phyloP scores from a whole-genome alignment of 2,329 filamentous ascomycete species.

The Macrophomina phaseolina region DNA sequence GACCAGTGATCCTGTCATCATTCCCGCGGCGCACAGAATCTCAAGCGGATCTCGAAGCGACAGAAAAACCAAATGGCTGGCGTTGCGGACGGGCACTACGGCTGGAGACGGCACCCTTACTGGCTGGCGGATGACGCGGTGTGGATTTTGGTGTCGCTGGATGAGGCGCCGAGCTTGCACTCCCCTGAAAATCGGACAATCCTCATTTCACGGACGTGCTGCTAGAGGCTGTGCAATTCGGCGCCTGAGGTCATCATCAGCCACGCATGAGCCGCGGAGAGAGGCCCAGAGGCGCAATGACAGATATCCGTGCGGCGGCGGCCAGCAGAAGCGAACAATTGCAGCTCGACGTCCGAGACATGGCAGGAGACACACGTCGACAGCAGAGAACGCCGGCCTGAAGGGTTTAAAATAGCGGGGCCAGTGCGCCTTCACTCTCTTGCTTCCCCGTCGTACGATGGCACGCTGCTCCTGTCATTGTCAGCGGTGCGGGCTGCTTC shows the following conservation, averaged over 20 bases:
- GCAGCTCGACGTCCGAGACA: slow-evolving; percentile 23
- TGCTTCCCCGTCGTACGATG: neutral
- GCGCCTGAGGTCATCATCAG: slow-evolving; percentile 17
- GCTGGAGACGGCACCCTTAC: slow-evolving; percentile 3
- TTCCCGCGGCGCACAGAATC: slow-evolving; percentile 20
- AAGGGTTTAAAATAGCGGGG: slow-evolving; percentile 1
- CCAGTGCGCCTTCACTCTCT: slow-evolving; percentile 1
- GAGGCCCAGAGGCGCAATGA: neutral
- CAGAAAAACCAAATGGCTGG: slow-evolving; percentile 19
- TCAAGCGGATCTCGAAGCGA: neutral
- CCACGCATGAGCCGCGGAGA: slow-evolving; percentile 19
- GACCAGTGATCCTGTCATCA: slow-evolving; percentile 14
- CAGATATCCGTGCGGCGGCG: slow-evolving; percentile 3
- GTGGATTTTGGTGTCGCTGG: slow-evolving; percentile 17
- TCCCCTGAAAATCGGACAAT: slow-evolving; percentile 22
- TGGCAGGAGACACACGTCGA: slow-evolving; percentile 23
- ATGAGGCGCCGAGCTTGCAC: slow-evolving; percentile 10
- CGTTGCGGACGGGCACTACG: slow-evolving; percentile 10
- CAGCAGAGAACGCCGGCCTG: slow-evolving; percentile 1
- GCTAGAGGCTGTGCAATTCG: slow-evolving; percentile 8
- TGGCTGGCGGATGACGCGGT: neutral
- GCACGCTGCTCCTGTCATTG: neutral
- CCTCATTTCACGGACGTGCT: slow-evolving; percentile 17
- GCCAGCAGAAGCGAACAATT: slow-evolving; percentile 7
- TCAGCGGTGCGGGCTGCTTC: neutral